Evolutionary conservation across 2,329 filamentous ascomycete species (phyloP).

Genomic region (Neofusicoccum ribis): DNA sequence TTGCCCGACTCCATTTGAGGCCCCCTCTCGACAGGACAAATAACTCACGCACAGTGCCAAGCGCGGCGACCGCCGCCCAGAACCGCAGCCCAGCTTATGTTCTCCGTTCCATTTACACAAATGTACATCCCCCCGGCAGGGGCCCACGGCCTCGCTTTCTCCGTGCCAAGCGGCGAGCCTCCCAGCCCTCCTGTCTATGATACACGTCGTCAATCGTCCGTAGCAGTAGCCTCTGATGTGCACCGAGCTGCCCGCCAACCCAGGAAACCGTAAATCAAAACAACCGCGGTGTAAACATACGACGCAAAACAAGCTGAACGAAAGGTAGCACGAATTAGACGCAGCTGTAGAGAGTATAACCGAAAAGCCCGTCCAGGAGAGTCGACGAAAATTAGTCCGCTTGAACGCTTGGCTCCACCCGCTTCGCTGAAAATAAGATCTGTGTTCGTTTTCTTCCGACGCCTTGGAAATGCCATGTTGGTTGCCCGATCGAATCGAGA

Average conservation of each 20-base stretch:
- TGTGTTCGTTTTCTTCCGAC: neutral
- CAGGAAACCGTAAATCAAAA: neutral
- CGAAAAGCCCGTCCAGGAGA: neutral
- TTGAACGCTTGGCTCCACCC: constrained; percentile 3
- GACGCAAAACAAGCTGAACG: neutral
- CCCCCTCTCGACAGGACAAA: too few relatives aligned
- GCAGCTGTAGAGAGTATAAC: neutral
- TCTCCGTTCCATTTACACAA: neutral
- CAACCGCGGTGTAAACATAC: neutral
- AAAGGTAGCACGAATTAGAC: neutral
- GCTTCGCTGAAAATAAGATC: neutral
- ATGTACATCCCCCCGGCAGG: neutral
- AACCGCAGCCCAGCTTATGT: neutral
- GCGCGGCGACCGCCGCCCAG: neutral
- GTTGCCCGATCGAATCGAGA: neutral
- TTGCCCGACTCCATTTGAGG: neutral
- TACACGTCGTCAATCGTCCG: constrained; percentile 9
- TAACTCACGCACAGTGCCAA: neutral
- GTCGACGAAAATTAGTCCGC: neutral
- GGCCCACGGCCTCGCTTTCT: neutral
- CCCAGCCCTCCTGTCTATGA: neutral
- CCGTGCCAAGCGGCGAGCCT: neutral
- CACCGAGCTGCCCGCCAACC: neutral
- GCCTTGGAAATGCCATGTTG: constrained; percentile 8
- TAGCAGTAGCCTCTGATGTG: neutral